Conservation (phyloP, 169 alveolate species). For the Plasmodium vinckei region DNA sequence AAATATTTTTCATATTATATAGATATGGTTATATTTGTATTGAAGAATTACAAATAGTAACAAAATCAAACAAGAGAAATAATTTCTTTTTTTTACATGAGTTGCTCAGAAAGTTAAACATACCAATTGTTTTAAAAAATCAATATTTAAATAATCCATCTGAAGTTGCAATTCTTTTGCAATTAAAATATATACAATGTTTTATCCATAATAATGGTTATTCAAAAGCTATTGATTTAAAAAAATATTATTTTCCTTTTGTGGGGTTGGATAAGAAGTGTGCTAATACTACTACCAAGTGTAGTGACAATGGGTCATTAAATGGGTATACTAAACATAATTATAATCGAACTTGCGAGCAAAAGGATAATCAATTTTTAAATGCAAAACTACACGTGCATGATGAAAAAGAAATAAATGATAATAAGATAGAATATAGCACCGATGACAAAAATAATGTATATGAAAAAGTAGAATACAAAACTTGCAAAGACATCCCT, state of each 20-base stretch:
- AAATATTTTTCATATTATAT: slow-evolving; percentile 66
- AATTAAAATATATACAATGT: slow-evolving; percentile 60
- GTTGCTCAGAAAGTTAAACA: slow-evolving; percentile 50
- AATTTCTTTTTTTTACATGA: slow-evolving; percentile 33
- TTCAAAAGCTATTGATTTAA: slow-evolving; percentile 54
- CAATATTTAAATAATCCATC: slow-evolving; percentile 60
- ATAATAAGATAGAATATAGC: too few species aligned
- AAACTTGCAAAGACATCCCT: too few species aligned
- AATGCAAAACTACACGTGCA: too few species aligned
- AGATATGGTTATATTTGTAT: slow-evolving; percentile 44
- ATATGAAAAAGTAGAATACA: too few species aligned
- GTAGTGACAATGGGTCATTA: too few species aligned
- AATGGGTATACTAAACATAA: too few species aligned
- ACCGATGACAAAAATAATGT: too few species aligned
- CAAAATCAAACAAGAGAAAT: slow-evolving; percentile 17
- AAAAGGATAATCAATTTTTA: too few species aligned
- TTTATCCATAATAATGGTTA: slow-evolving; percentile 50
- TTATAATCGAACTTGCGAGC: too few species aligned
- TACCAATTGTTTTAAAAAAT: slow-evolving; percentile 51
- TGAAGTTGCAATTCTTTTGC: slow-evolving; percentile 72
- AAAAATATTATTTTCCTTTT: neutral
- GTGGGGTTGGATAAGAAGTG: neutral
- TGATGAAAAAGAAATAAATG: too few species aligned
- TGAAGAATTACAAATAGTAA: slow-evolving; percentile 35
- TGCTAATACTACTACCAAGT: too few species aligned